Conservation (phyloP, 768 basidiomycete species). For the Floccularia luteovirens region DNA sequence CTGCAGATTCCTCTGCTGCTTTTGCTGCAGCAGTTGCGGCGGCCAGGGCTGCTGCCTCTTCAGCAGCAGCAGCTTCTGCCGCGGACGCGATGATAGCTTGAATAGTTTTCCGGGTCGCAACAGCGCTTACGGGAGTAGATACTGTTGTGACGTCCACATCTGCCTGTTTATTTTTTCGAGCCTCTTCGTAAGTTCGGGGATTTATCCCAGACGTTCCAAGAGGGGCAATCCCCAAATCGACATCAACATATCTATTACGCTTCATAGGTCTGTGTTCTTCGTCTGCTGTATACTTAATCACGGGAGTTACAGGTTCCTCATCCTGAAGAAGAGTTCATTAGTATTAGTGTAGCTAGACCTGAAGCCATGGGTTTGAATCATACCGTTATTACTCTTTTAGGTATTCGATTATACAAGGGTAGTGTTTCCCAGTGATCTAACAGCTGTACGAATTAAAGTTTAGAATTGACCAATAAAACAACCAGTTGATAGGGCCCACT, state of each 20-base stretch:
- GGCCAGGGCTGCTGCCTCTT: slow-evolving; percentile 4
- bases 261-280: too few species aligned
- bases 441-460: slow-evolving; percentile 39
- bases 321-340: too few species aligned
- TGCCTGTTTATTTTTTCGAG: background rate
- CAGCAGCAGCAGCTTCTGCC: slow-evolving; percentile 20
- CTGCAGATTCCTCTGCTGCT: slow-evolving; percentile 16
- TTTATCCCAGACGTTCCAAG: too few species aligned
- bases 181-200: background rate
- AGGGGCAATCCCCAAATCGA: background rate
- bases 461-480: background rate
- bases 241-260: too few species aligned
- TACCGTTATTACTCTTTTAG: slow-evolving; percentile 47
- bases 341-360: too few species aligned
- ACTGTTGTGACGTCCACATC: background rate
- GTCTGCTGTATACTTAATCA: too few species aligned
- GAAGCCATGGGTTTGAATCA: too few species aligned
- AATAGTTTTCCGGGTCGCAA: slow-evolving; percentile 15
- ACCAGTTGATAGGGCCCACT: slow-evolving; percentile 33
- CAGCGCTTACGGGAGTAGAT: background rate
- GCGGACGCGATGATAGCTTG: slow-evolving; percentile 30
- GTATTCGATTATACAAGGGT: slow-evolving; percentile 79
- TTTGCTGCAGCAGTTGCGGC: slow-evolving; percentile 9
- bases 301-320: too few species aligned
- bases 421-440: slow-evolving; percentile 76